phyloP scores from a whole-genome alignment of 1,284 basidiomycete species.

The Moesziomyces sp. region DNA sequence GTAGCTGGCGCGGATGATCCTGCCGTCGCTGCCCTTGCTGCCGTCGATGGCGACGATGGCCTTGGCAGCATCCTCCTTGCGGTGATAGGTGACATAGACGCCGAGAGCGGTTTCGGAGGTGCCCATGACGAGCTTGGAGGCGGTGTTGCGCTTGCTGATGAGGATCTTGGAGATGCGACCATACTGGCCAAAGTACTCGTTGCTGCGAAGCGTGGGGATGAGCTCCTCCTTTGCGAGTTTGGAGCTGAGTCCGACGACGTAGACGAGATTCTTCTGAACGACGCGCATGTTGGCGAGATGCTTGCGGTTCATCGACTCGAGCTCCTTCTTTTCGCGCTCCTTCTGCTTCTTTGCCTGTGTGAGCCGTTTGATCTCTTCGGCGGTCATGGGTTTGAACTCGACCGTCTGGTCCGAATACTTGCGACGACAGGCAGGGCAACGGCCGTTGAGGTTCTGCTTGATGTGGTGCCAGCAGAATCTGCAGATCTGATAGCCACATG shows the following conservation, averaged over 20 bases:
- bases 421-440: slow-evolving; percentile 95
- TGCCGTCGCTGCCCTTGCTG: slow-evolving; percentile 71
- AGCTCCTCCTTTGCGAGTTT: slow-evolving; percentile 96
- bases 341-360: slow-evolving; percentile 95
- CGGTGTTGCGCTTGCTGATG: slow-evolving; percentile 85
- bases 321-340: slow-evolving; percentile 94
- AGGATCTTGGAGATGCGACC: slow-evolving; percentile 97
- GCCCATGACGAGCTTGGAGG: slow-evolving; percentile 71
- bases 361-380: slow-evolving; percentile 93
- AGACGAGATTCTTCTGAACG: slow-evolving; percentile 95
- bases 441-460: slow-evolving; percentile 92
- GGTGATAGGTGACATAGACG: slow-evolving; percentile 94
- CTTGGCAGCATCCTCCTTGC: slow-evolving; percentile 92
- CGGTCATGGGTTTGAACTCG: slow-evolving; percentile 93
- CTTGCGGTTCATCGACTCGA: slow-evolving; percentile 85
- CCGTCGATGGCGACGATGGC: slow-evolving; percentile 94
- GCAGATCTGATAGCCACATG: slow-evolving; percentile 99
- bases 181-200: slow-evolving; percentile 98
- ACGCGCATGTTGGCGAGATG: slow-evolving; percentile 93
- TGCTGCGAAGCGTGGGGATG: slow-evolving; percentile 90
- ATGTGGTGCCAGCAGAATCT: slow-evolving; percentile 99
- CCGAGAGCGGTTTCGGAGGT: slow-evolving; percentile 81
- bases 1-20: slow-evolving; percentile 83
- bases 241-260: slow-evolving; percentile 91
- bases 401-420: slow-evolving; percentile 92